Base-by-base conservation (phyloP, 306 rosid species). In the Luffa acutangula region DNA sequence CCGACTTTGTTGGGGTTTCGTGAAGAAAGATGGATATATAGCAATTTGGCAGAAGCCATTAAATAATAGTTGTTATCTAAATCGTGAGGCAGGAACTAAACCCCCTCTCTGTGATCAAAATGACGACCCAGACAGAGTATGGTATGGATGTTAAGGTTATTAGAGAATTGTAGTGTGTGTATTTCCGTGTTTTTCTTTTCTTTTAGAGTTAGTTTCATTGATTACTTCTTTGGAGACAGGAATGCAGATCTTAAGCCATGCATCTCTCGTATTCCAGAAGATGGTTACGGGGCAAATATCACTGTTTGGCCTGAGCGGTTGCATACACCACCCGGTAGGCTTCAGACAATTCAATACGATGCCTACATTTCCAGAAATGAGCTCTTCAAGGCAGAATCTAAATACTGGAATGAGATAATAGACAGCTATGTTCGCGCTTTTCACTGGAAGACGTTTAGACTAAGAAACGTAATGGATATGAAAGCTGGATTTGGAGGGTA, bases 401-500 rank as follows among this genome's bases (percentile, higher is more conserved):
- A 91, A 72, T 94, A 91, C 82, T 94, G 98, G 98, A 77, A 80
- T 77, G 97, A 94, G 81, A 90, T 89, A 83, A 66, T 94, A 80
- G 82, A 80, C 1, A 87, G 90, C 80, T 94, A 92, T 76, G 80
- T 91, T 41, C 83, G 78, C 21, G 97, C 87, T 59, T 92, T 49
- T 81, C 91, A 75, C 69, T 92, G 96, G 97, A 86, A 84, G 79
- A 85, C 86, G n/a, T 82, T 82, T 60, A 82, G 82, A 54, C 79
- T 92, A 36, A 86, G 97, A 88, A 94, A 92, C 80, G 87, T 92
- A 46, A 80, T 92, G 90, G 98, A 94, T 83, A 89, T 90, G 98
- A 90, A 87, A 54, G 98, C 97, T 60, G 92, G 97, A 84, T 94
- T 87, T 82, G 98, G 97, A 81, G 98, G 98, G 98, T 92, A 92